These are phyloP conservation scores for Trichoderma asperelloides DNA, from an alignment of 495 filamentous ascomycete species.

Conservation along the genomic window DNA sequence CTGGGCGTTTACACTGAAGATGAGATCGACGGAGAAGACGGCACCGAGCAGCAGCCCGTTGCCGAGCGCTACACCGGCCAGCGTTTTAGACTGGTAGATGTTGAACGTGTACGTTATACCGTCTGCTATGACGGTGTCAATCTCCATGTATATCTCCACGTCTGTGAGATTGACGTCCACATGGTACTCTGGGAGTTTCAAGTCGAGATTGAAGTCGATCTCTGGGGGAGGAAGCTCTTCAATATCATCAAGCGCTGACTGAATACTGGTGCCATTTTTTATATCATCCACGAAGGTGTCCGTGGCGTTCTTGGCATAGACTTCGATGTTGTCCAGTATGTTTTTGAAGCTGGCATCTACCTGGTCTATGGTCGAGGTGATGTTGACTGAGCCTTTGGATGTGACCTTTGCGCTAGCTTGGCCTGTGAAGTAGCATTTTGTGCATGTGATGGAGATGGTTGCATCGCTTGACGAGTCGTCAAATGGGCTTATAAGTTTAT, in stretches of 20 bases:
- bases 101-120: slow-evolving; percentile 41
- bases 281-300: slow-evolving; percentile 19
- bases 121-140: slow-evolving; percentile 34
- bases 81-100: slow-evolving; percentile 36
- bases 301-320: slow-evolving; percentile 25
- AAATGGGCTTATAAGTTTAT: neutral
- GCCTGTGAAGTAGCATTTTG: slow-evolving; percentile 44
- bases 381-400: slow-evolving; percentile 31
- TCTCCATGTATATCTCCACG: slow-evolving; percentile 42
- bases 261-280: slow-evolving; percentile 13
- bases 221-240: slow-evolving; percentile 28
- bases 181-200: slow-evolving; percentile 33
- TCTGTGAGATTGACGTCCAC: slow-evolving; percentile 28
- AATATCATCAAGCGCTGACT: slow-evolving; percentile 10
- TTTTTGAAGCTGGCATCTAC: slow-evolving; percentile 20
- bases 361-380: slow-evolving; percentile 25
- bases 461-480: neutral
- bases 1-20: neutral
- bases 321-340: neutral
- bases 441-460: slow-evolving; percentile 35
- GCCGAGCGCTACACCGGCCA: slow-evolving; percentile 29
- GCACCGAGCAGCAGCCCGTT: slow-evolving; percentile 21
- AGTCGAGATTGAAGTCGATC: slow-evolving; percentile 26
- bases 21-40: slow-evolving; percentile 1
- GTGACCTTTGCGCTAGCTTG: slow-evolving; percentile 31